Evolutionary conservation across 768 basidiomycete species (phyloP).

Genomic region (Lactifluus echinatus): DNA sequence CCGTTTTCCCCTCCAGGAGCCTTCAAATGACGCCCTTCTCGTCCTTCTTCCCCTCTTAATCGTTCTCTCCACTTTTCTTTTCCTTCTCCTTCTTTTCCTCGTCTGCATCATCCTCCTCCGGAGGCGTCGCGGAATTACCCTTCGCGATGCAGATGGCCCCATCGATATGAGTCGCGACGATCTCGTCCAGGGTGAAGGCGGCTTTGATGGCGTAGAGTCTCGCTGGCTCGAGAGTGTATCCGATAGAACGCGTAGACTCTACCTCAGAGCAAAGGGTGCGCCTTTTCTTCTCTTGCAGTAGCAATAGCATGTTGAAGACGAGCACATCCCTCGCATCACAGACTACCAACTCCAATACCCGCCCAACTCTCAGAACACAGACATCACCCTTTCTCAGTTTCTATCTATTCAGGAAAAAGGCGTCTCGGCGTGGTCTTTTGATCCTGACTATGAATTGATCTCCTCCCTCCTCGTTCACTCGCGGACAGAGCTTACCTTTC

Average conservation of each 20-base stretch:
- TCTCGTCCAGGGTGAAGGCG: conserved; percentile 83
- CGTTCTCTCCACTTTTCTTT: conserved; percentile 85
- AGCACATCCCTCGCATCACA: conserved; percentile 26
- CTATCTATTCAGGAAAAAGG: conserved; percentile 99
- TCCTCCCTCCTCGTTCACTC: conserved; percentile 89
- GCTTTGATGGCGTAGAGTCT: conserved; percentile 84
- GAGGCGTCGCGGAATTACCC: conserved; percentile 63
- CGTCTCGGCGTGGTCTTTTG: conserved; percentile 98
- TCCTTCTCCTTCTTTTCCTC: conserved; percentile 87
- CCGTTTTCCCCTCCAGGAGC: conserved; percentile 16
- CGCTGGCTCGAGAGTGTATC: conserved; percentile 84
- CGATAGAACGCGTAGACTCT: conserved; percentile 59
- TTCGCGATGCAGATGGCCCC: conserved; percentile 85
- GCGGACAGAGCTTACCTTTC: conserved; percentile 95
- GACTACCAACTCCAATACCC: conserved; percentile 83
- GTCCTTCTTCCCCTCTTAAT: conserved; percentile 91
- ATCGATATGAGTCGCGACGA: conserved; percentile 91
- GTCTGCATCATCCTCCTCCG: conserved; percentile 82
- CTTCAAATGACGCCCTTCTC: conserved; percentile 58
- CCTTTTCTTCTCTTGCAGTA: conserved; percentile 8
- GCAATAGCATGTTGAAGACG: neutral
- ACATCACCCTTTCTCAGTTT: conserved; percentile 97
- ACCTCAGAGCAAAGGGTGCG: conserved; percentile 82
- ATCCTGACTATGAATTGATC: conserved; percentile 95
- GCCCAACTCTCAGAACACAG: conserved; percentile 93